Base-by-base conservation (phyloP, 192 early-diverging fungal species). In the Chytriomyces hyalinus region DNA sequence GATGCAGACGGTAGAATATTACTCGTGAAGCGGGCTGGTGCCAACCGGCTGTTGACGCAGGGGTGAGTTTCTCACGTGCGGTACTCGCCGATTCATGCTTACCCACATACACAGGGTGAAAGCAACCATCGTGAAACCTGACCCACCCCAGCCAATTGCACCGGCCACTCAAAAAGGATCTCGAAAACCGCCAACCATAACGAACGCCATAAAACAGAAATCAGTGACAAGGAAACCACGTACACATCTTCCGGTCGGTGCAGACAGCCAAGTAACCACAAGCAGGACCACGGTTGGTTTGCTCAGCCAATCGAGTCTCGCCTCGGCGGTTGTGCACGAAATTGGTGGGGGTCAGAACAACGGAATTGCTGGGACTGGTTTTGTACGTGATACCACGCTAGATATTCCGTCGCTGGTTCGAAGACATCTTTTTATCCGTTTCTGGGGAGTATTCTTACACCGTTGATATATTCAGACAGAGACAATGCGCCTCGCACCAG, bases 401-500 rank as follows among this genome's bases (percentile, higher is more conserved):
- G 82, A 79, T 65, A 80, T 80, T 71, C 81, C 81, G 2, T 24
- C 66, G 15, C 67, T 83, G 78, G 81, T 80, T 67, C 49, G 51
- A 15, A 20, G 11, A 43, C 28, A 48, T 61, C n/a, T 59, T 36
- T 49, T 76, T 77, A 59, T 69, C 28, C 17, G 61, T 70, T 15
- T 28, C 57, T 7, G 24, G 47, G 22, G 68, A 20, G 48, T 64
- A 47, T 26, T n/a, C n/a, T 8, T 22, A 10, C 22, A 17, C 26
- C 45, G 13, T 70, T 6, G 5, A 15, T 20, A 5, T 43, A 4
- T 51, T 46, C 51, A 87, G 86, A 72, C 80, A 8, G 86, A 87
- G 7, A 85, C 84, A 6, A 85, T 87, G 82, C 76, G 79, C 51
- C 36, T 87, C 24, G 83, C 81, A 24, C 62, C 86, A 1, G 86